Percentiles rank a stretch among this genome's conserved stretches.
These are phyloP conservation scores for Fonsecaea nubica DNA, from an alignment of 2,329 filamentous ascomycete species.

Conservation along the genomic window DNA sequence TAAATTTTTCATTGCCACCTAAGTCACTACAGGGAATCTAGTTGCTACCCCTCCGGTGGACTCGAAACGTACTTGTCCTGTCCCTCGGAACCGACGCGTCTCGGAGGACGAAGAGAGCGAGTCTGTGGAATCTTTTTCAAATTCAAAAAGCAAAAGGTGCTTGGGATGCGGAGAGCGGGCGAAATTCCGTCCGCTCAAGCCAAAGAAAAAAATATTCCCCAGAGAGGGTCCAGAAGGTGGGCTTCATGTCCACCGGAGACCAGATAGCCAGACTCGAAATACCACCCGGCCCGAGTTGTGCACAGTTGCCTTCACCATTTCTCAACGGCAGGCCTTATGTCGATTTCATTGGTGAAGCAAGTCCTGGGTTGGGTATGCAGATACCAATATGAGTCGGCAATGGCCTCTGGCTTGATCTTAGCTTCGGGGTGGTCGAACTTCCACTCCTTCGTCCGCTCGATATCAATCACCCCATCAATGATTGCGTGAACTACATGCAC, in stretches of 20 bases:
- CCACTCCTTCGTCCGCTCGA: conserved; percentile 70
- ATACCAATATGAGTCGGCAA: conserved; percentile 86
- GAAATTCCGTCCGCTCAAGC: neutral
- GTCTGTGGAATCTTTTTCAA: neutral
- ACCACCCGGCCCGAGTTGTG: conserved; percentile 5
- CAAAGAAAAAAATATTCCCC: neutral
- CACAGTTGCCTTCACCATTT: conserved; percentile 68
- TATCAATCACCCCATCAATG: conserved; percentile 86
- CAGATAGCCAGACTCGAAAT: neutral
- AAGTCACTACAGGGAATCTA: neutral
- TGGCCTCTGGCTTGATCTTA: conserved; percentile 78
- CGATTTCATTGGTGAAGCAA: conserved; percentile 70
- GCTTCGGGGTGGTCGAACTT: conserved; percentile 64
- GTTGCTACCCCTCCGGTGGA: neutral
- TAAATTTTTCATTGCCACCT: conserved; percentile 1
- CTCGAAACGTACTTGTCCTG: neutral
- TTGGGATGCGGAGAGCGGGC: neutral
- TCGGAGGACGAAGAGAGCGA: conserved; percentile 1
- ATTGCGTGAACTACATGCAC: conserved; percentile 84
- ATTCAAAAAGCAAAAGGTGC: neutral
- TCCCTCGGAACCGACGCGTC: neutral
- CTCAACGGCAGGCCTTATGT: conserved; percentile 70
- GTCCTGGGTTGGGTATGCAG: conserved; percentile 80
- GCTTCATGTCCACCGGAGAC: neutral
- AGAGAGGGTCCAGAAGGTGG: neutral